A percentile compares a stretch with the other conserved stretches of the same genome.
Conservation (phyloP, 1,284 basidiomycete species). For the Malassezia furfur region DNA sequence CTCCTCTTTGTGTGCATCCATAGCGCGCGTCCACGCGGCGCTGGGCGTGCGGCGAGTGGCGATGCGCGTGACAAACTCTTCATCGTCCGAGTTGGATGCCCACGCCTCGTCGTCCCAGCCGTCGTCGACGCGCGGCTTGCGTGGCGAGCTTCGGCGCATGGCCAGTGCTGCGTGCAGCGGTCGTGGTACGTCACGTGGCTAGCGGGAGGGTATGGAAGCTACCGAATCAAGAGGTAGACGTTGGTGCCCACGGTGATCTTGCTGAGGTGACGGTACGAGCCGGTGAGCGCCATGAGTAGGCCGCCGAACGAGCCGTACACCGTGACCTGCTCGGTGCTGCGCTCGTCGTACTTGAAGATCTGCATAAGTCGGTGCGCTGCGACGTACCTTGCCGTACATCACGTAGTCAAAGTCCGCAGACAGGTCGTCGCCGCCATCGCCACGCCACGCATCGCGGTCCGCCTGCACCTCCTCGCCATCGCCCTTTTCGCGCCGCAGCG, state of each 20-base stretch:
- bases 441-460: conserved; percentile 69
- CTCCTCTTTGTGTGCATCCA: conserved; percentile 8
- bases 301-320: conserved; percentile 94
- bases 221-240: conserved; percentile 75
- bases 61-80: conserved; percentile 40
- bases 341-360: conserved; percentile 95
- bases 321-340: conserved; percentile 71
- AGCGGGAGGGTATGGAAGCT: conserved; percentile 1
- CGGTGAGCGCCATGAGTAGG: conserved; percentile 86
- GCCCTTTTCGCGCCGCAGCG: conserved; percentile 51
- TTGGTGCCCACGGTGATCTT: conserved; percentile 85
- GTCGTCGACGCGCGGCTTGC: background rate
- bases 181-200: conserved; percentile 1
- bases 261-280: conserved; percentile 83
- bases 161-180: background rate
- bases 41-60: conserved; percentile 12
- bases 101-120: conserved; percentile 45
- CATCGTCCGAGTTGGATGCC: conserved; percentile 44
- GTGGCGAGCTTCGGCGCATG: conserved; percentile 4
- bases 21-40: background rate
- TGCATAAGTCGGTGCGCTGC: conserved; percentile 43
- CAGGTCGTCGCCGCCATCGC: conserved; percentile 72
- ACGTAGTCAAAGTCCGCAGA: conserved; percentile 98
- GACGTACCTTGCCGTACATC: conserved; percentile 87
- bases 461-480: conserved; percentile 20